Base-by-base conservation (phyloP, 1,284 basidiomycete genomes). In the Puccinia hordei region DNA sequence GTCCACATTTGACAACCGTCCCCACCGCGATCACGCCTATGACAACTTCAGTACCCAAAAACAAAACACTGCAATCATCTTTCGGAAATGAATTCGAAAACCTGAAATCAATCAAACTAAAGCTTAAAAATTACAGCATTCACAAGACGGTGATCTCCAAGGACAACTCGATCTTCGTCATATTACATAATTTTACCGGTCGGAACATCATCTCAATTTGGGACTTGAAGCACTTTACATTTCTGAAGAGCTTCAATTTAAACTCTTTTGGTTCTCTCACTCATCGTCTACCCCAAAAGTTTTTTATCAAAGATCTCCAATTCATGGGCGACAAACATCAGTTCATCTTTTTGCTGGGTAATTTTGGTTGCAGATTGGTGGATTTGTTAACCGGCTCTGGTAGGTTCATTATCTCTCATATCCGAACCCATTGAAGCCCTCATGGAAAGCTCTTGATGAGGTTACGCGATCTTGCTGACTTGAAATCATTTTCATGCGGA, bases 1-100 rank as follows among this genome's bases (percentile, higher is more conserved):
- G 33, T 89, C 90, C 49, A 5, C 46, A 55, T 30, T 17, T 68
- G 35, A 35, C 30, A 1, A 61, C 57, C 6, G 44, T 38, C 13
- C 46, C 51, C 12, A 73, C 72, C 53, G 46, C 59, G 15, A 55
- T 38, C 12, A 35, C 69, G 44, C 38, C 78, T 12, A 63, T 22
- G 46, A 73, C 30, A 13, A 63, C 68, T 38, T 61, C 68, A 3
- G 49, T 72, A 22, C 41, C 33, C 44, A 51, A 72, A 27, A 51
- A 24, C 17, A 72, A 53, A 51, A 72, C 35, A 33, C 10, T n/a
- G 22, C 49, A 13, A 30, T 46, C 66, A 24, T 19, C 41, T 24
- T 68, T 3, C 13, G 46, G 49, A 53, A 53, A 72, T 55, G 46
- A 35, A 22, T 72, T 72, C 33, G 69, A 80, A 41, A 72, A 53